phyloP scores from a whole-genome alignment of 306 rosid genomes.

The Castanea sativa region DNA sequence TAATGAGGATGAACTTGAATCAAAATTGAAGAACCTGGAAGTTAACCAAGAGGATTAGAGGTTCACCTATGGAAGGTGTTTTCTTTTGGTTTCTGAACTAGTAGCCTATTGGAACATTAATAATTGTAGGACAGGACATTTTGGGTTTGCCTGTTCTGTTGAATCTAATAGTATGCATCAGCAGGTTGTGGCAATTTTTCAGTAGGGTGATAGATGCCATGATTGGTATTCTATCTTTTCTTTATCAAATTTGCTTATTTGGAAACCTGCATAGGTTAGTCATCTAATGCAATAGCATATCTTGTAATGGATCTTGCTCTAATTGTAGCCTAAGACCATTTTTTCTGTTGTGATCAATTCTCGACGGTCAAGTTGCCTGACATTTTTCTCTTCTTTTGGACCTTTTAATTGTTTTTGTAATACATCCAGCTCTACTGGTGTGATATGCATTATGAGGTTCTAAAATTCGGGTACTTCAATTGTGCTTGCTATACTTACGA shows the following conservation, averaged over 20 bases:
- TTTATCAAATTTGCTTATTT: slow-evolving; percentile 17
- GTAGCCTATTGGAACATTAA: slow-evolving; percentile 13
- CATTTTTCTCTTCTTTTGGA: not conserved
- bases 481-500: not conserved
- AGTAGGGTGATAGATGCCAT: not conserved
- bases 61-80: not conserved
- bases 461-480: not conserved
- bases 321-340: not conserved
- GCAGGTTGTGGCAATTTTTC: slow-evolving; percentile 4
- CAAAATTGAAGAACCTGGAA: slow-evolving; percentile 79
- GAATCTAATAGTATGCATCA: not conserved
- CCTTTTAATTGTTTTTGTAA: too few relatives aligned
- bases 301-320: slow-evolving; percentile 8
- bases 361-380: not conserved
- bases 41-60: slow-evolving; percentile 42
- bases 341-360: not conserved
- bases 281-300: slow-evolving; percentile 7
- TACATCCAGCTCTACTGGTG: too few relatives aligned
- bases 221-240: slow-evolving; percentile 14
- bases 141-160: slow-evolving; percentile 17
- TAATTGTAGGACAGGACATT: slow-evolving; percentile 7
- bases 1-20: slow-evolving; percentile 54
- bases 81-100: not conserved
- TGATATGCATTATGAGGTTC: not conserved
- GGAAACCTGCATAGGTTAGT: slow-evolving; percentile 27